Percentiles rank a stretch among this genome's conserved stretches.
Evolutionary conservation across 2,329 filamentous ascomycete genomes (phyloP).

Genomic region (Penicillium verrucosum): DNA sequence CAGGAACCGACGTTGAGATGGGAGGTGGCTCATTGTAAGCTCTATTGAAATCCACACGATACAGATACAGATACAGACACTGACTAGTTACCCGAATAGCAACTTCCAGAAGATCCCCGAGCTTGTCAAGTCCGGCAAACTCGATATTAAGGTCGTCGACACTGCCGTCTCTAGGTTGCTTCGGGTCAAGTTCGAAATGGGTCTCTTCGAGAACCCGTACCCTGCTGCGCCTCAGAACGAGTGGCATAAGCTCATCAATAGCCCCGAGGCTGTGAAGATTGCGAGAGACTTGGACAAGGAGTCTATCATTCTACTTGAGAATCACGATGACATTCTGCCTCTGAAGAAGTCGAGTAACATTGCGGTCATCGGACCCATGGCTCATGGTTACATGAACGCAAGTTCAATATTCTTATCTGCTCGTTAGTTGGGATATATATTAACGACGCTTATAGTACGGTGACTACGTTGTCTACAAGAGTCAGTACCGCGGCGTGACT

Average conservation of each 20-base stretch:
- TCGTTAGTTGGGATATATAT: background rate
- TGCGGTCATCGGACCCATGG: slow-evolving; percentile 74
- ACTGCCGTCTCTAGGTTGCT: slow-evolving; percentile 64
- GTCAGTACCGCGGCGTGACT: slow-evolving; percentile 64
- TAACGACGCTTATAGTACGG: slow-evolving; percentile 53
- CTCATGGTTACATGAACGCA: slow-evolving; percentile 66
- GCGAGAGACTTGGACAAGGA: slow-evolving; percentile 64
- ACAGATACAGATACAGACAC: background rate
- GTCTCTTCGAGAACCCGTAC: slow-evolving; percentile 69
- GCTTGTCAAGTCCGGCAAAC: slow-evolving; percentile 59
- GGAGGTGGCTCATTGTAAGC: slow-evolving; percentile 64
- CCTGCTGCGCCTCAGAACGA: slow-evolving; percentile 55
- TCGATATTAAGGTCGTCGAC: slow-evolving; percentile 60
- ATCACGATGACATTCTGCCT: slow-evolving; percentile 53
- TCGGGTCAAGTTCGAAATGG: slow-evolving; percentile 65
- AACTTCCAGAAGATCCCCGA: slow-evolving; percentile 66
- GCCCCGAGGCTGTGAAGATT: slow-evolving; percentile 55
- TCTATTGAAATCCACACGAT: background rate
- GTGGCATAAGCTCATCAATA: slow-evolving; percentile 61
- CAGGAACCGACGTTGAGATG: slow-evolving; percentile 72
- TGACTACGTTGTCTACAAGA: slow-evolving; percentile 67
- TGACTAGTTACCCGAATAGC: slow-evolving; percentile 23
- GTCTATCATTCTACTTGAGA: slow-evolving; percentile 60
- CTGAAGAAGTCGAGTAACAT: slow-evolving; percentile 63
- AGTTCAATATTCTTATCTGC: slow-evolving; percentile 27